These are phyloP conservation scores for Podospora pseudopauciseta DNA, from an alignment of 495 filamentous ascomycete species.

Conservation along the genomic window DNA sequence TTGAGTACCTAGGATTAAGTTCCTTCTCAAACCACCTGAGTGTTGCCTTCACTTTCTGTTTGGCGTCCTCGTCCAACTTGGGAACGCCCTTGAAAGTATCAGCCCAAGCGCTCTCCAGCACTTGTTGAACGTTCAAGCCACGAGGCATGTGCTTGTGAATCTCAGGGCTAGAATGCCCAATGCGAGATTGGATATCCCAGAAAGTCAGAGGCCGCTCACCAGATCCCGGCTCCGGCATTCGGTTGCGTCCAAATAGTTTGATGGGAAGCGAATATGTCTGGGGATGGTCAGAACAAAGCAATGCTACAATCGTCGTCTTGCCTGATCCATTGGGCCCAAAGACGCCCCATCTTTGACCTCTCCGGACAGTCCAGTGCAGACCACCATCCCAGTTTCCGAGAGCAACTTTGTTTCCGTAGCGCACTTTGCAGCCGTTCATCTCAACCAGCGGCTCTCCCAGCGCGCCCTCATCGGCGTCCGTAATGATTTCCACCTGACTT, in stretches of 20 bases:
- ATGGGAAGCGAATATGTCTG: conserved; percentile 89
- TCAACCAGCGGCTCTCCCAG: conserved; percentile 65
- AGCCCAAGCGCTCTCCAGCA: conserved; percentile 80
- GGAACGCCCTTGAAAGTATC: conserved; percentile 78
- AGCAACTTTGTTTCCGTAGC: conserved; percentile 71
- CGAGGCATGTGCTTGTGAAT: conserved; percentile 90
- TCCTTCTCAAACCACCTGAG: conserved; percentile 73
- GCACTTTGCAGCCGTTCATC: conserved; percentile 76
- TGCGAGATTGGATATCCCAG: conserved; percentile 84
- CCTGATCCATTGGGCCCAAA: conserved; percentile 88
- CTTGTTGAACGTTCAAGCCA: conserved; percentile 66
- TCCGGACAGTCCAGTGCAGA: conserved; percentile 76
- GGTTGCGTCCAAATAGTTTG: conserved; percentile 73
- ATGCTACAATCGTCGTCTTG: conserved; percentile 88
- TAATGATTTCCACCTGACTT: conserved; percentile 19
- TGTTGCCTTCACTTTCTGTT: conserved; percentile 57
- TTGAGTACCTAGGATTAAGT: conserved; percentile 51
- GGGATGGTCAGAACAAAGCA: conserved; percentile 93
- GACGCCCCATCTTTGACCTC: conserved; percentile 83
- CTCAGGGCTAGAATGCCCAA: conserved; percentile 91
- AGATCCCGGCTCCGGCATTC: conserved; percentile 62
- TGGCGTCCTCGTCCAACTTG: conserved; percentile 51
- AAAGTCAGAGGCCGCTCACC: conserved; percentile 75
- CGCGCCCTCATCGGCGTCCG: neutral
- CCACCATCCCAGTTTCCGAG: conserved; percentile 79